Evolutionary conservation across 306 rosid species (phyloP).

Genomic region (Acacia melanoxylon): DNA sequence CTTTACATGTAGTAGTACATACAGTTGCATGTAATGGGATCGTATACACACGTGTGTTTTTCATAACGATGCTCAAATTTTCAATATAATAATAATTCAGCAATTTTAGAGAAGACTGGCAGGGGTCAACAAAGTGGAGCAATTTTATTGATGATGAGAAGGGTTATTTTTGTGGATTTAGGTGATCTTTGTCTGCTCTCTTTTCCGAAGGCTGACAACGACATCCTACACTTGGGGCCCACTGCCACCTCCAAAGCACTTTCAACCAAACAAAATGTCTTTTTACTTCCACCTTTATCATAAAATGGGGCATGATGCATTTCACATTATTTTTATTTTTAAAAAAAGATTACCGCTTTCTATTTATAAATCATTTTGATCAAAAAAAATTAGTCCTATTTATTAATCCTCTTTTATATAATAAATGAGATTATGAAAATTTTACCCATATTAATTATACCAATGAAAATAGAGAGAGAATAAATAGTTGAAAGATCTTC

Average conservation of each 20-base stretch:
- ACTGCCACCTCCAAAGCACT: constrained; percentile 41
- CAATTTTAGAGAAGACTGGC: background rate
- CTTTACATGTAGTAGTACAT: background rate
- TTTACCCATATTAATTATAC: too few species aligned
- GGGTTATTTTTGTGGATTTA: constrained; percentile 31
- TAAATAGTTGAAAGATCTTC: too few species aligned
- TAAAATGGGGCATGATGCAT: too few species aligned
- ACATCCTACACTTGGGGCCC: constrained; percentile 34
- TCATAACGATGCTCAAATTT: background rate
- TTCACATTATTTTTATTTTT: too few species aligned
- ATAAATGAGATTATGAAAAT: too few species aligned
- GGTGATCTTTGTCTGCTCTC: constrained; percentile 50
- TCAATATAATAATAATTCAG: too few species aligned
- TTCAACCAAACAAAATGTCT: background rate
- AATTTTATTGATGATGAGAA: background rate
- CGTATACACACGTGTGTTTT: too few species aligned
- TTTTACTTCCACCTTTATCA: background rate
- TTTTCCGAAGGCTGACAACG: constrained; percentile 29
- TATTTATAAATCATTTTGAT: too few species aligned
- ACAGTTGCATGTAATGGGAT: background rate
- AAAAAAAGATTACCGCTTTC: too few species aligned
- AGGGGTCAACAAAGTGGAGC: constrained; percentile 29
- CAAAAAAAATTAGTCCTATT: too few species aligned
- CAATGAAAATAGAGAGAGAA: too few species aligned
- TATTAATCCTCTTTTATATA: too few species aligned